Conservation (phyloP, 805 yeast species). For the Ascoidea asiatica region DNA sequence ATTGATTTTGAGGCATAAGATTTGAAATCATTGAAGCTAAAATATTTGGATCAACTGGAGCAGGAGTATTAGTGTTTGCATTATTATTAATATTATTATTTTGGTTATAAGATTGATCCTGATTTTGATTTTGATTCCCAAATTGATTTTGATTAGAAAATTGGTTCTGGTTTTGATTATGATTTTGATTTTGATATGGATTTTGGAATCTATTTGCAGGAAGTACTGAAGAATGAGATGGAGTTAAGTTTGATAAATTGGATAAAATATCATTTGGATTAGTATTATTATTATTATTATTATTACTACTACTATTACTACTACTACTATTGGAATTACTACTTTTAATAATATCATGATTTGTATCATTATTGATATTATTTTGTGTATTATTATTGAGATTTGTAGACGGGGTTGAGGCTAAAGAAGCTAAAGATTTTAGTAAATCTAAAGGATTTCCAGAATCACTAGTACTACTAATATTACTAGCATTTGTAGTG, state of each 20-base stretch:
- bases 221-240: too few species aligned
- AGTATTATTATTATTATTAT: too few species aligned
- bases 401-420: constrained; percentile 12
- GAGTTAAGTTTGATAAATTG: too few species aligned
- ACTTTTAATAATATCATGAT: constrained; percentile 5
- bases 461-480: constrained; percentile 17
- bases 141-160: neutral
- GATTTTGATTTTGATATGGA: constrained; percentile 11
- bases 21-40: constrained; percentile 5
- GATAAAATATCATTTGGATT: too few species aligned
- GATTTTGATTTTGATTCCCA: neutral
- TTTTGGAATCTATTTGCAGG: constrained; percentile 9
- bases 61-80: neutral
- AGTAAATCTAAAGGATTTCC: constrained; percentile 48
- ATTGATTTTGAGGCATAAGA: constrained; percentile 9
- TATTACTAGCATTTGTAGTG: constrained; percentile 26
- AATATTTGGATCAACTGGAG: constrained; percentile 2
- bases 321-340: constrained; percentile 13
- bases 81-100: too few species aligned
- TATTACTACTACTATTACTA: too few species aligned
- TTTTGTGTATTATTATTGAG: neutral
- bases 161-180: neutral
- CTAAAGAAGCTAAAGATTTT: constrained; percentile 57
- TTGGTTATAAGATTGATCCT: neutral
- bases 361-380: constrained; percentile 12